These are phyloP conservation scores for Clavispora phyllophila DNA, from an alignment of 805 yeast species.

Conservation along the genomic window DNA sequence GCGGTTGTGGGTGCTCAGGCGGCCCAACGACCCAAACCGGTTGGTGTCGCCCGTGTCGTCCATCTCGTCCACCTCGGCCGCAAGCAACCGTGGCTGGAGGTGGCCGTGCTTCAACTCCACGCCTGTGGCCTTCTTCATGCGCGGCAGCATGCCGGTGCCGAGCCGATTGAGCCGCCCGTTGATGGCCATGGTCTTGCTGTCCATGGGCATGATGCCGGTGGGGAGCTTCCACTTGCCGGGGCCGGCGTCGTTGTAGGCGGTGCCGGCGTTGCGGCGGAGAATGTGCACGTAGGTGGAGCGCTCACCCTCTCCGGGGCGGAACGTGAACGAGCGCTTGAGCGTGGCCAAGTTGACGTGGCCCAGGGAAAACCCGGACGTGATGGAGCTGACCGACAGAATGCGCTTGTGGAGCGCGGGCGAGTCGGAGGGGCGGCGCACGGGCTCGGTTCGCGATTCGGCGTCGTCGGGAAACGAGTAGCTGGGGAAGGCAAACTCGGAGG, in stretches of 20 bases:
- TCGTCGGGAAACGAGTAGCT: background rate
- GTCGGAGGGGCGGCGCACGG: background rate
- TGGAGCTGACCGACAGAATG: conserved; percentile 30
- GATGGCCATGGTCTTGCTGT: conserved; percentile 21
- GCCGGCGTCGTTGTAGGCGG: conserved; percentile 44
- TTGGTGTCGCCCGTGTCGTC: conserved; percentile 9
- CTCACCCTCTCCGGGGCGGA: conserved; percentile 47
- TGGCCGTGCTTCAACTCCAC: conserved; percentile 60
- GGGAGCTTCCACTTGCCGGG: conserved; percentile 49
- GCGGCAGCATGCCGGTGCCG: conserved; percentile 5
- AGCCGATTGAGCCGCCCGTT: conserved; percentile 13
- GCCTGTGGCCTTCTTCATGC: conserved; percentile 34
- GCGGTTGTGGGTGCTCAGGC: conserved; percentile 5
- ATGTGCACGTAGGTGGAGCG: conserved; percentile 45
- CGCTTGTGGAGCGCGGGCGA: conserved; percentile 7
- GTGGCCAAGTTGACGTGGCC: conserved; percentile 34
- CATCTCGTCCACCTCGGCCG: conserved; percentile 65
- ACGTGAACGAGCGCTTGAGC: conserved; percentile 29
- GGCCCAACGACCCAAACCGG: conserved; percentile 12
- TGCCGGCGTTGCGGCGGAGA: conserved; percentile 41
- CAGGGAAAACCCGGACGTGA: conserved; percentile 27
- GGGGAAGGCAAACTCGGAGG: background rate
- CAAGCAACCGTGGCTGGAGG: conserved; percentile 60
- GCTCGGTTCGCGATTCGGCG: conserved; percentile 14
- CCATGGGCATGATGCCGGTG: conserved; percentile 48